These are phyloP conservation scores for Elymus sibiricus DNA, from an alignment of 176 grass and related monocot species.

Conservation along the genomic window DNA sequence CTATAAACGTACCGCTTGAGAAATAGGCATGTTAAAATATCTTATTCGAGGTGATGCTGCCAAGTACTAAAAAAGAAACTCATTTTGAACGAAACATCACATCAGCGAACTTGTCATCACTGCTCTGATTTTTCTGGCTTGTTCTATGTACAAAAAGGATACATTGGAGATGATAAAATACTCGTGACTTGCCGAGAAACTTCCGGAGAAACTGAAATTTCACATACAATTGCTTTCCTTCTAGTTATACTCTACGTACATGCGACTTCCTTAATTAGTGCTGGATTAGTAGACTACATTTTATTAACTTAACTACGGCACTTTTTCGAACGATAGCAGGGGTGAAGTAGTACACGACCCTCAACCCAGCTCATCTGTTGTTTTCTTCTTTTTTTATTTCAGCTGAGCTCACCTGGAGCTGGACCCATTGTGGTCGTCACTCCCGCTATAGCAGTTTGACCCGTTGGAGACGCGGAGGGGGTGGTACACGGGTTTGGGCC, in stretches of 20 bases:
- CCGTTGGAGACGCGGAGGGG: conserved; percentile 32
- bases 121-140: neutral
- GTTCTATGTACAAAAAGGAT: neutral
- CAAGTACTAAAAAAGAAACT: too few relatives aligned
- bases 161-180: neutral
- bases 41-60: neutral
- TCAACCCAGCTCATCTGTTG: neutral
- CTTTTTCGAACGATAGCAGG: too few relatives aligned
- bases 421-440: conserved; percentile 31
- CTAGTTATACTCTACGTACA: neutral
- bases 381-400: too few relatives aligned
- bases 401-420: conserved; percentile 29
- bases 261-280: neutral
- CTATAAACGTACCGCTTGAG: too few relatives aligned
- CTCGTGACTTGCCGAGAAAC: neutral
- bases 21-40: neutral
- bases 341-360: neutral
- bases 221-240: neutral
- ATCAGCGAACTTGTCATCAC: neutral
- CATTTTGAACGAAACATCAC: neutral
- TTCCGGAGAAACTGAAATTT: neutral
- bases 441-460: conserved; percentile 16
- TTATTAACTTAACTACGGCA: neutral
- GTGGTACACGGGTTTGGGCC: conserved; percentile 52
- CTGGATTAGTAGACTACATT: neutral